Conservation (phyloP, 768 basidiomycete species). For the Panaeolus papilionaceus region DNA sequence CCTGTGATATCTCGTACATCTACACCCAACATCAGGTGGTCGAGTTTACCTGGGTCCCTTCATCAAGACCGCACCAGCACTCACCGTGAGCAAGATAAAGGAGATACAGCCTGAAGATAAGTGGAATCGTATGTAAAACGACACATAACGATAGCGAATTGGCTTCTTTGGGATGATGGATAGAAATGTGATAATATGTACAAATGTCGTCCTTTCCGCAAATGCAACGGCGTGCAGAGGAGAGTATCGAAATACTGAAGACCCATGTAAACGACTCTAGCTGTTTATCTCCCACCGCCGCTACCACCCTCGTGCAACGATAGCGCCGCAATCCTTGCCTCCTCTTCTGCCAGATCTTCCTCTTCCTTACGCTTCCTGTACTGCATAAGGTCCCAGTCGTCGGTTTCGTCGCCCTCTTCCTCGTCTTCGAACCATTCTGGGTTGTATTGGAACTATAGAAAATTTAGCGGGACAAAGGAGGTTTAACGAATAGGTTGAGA, state of each 20-base stretch:
- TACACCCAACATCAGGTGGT: neutral
- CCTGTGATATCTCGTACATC: slow-evolving; percentile 32
- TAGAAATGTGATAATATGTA: slow-evolving; percentile 2
- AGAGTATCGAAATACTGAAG: slow-evolving; percentile 5
- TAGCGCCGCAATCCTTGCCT: slow-evolving; percentile 54
- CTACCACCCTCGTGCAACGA: slow-evolving; percentile 39
- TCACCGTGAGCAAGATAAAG: neutral
- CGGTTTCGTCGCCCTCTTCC: slow-evolving; percentile 54
- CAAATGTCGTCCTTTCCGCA: slow-evolving; percentile 3
- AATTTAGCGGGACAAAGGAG: neutral
- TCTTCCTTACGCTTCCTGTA: slow-evolving; percentile 70
- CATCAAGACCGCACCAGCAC: no score
- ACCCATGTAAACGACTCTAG: slow-evolving; percentile 31
- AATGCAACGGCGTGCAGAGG: slow-evolving; percentile 7
- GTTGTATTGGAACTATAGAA: slow-evolving; percentile 87
- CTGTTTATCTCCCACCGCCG: slow-evolving; percentile 38
- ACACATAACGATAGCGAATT: neutral
- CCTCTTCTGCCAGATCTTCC: slow-evolving; percentile 61
- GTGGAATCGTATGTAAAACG: neutral
- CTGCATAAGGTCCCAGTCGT: slow-evolving; percentile 64
- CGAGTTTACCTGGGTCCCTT: no score
- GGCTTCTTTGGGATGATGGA: neutral
- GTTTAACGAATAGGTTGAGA: slow-evolving; percentile 13
- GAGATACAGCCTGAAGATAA: neutral
- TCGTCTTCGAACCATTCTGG: slow-evolving; percentile 93